Evolutionary conservation across 1,284 basidiomycete species (phyloP).

Genomic region (Athelia psychrophila): DNA sequence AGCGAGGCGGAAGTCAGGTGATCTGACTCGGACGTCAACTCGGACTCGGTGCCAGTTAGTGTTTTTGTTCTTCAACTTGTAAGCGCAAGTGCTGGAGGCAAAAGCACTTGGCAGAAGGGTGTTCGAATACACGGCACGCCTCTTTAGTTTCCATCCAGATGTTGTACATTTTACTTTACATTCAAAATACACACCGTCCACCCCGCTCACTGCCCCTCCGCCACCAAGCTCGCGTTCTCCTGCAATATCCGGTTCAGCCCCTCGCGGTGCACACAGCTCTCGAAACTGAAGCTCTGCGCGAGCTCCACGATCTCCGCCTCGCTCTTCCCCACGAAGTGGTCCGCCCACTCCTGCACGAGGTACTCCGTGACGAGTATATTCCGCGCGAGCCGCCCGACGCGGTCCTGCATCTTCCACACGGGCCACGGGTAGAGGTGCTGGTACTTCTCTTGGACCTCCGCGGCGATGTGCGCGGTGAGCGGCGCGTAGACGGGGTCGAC

Average conservation of each 20-base stretch:
- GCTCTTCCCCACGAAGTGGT: constrained; percentile 56
- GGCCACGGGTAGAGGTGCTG: constrained; percentile 49
- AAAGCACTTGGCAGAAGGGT: too few species aligned
- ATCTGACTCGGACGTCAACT: too few species aligned
- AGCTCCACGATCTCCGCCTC: constrained; percentile 49
- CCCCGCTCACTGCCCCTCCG: neutral
- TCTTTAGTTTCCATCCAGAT: too few species aligned
- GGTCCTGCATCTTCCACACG: constrained; percentile 42
- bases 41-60: too few species aligned
- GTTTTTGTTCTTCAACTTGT: too few species aligned
- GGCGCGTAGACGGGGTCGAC: constrained; percentile 56
- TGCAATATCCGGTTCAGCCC: constrained; percentile 38
- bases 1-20: too few species aligned
- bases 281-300: constrained; percentile 54
- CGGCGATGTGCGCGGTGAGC: constrained; percentile 48
- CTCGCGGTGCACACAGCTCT: constrained; percentile 46
- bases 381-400: constrained; percentile 50
- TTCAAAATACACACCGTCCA: too few species aligned
- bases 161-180: too few species aligned
- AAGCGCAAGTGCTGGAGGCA: too few species aligned
- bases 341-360: constrained; percentile 62
- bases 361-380: constrained; percentile 63
- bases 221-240: constrained; percentile 26
- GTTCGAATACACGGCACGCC: too few species aligned
- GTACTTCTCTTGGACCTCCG: constrained; percentile 41